Evolutionary conservation across 2,329 filamentous ascomycete species (phyloP), one percentile per base, ranked within the genome.

Genomic region (Zarea fungicola): DNA sequence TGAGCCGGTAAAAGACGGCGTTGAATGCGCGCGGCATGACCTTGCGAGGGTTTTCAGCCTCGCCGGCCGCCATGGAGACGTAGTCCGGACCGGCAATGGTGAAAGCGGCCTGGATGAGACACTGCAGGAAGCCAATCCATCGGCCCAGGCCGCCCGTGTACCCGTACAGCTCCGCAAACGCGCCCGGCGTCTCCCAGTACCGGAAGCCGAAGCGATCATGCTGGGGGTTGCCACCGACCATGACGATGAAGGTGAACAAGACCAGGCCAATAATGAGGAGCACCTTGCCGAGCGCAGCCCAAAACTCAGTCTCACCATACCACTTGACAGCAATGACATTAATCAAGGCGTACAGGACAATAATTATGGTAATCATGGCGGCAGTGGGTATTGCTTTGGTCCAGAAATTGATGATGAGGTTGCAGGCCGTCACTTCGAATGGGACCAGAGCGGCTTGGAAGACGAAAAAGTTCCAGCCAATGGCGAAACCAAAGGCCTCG

Each of bases 281-380:
- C 3, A 89, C 77, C 62, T 90, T 89, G 48, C 83, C 83, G 2
- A 87, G 63, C 3, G 87, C 83, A 18, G 84, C 80, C 76, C 77
- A 81, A 60, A 95, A 93, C 62, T 93, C 88, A 0, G 83, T 78
- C 65, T 89, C 85, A 37, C 86, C 86, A 51, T 87, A 90, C 74
- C 77, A 88, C 54, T 84, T 75, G 16, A 90, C 85, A 1, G 83
- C 84, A 52, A 91, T 73, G 40, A 90, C 57, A 57, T 92, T 92
- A 67, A 91, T 75, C 1, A 74, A 48, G 1, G 66, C 73, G 49
- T 76, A 75, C 2, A 76, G 54, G 0, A 69, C 53, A 32, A 70
- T 62, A 35, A 70, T 63, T 23, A 83, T 78, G 25, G 78, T 74
- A 46, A 87, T 84, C 43, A 85, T 76, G 11, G 70, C 82, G 3